Conservation (phyloP, 1,139 yeast genomes). For the Debaryomyces psychrophilus region DNA sequence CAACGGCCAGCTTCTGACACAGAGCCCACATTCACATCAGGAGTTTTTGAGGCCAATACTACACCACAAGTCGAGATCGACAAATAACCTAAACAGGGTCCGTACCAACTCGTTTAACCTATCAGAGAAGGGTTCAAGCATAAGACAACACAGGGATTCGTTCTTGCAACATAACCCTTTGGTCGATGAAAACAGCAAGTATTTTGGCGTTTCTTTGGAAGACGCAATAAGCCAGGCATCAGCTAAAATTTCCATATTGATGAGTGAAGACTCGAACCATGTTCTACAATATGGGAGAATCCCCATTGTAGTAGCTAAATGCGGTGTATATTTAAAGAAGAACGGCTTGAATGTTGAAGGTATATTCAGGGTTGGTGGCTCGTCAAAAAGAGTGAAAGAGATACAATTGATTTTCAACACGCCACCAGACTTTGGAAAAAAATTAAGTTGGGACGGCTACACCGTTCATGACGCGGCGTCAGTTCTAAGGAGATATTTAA, state of each 20-base stretch:
- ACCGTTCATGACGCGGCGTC: slow-evolving; percentile 99
- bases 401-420: slow-evolving; percentile 80
- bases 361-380: slow-evolving; percentile 90
- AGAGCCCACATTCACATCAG: slow-evolving; percentile 20
- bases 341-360: slow-evolving; percentile 84
- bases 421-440: slow-evolving; percentile 89
- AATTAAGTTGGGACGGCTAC: slow-evolving; percentile 87
- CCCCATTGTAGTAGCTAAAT: slow-evolving; percentile 92
- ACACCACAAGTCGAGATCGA: slow-evolving; percentile 53
- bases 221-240: slow-evolving; percentile 74
- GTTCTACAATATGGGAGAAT: slow-evolving; percentile 74
- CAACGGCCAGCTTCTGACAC: slow-evolving; percentile 15
- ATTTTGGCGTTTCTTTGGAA: slow-evolving; percentile 84
- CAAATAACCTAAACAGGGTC: slow-evolving; percentile 49
- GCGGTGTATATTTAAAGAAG: slow-evolving; percentile 83
- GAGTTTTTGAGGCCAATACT: slow-evolving; percentile 51
- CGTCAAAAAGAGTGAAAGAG: slow-evolving; percentile 84
- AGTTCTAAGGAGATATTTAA: slow-evolving; percentile 78
- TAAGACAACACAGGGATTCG: slow-evolving; percentile 60
- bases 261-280: slow-evolving; percentile 50
- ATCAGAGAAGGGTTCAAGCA: slow-evolving; percentile 35
- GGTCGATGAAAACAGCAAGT: slow-evolving; percentile 53
- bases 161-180: slow-evolving; percentile 51
- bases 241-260: slow-evolving; percentile 69
- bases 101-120: slow-evolving; percentile 42